Base-by-base conservation (phyloP, 441 rosid species). In the Mallotus repandus region DNA sequence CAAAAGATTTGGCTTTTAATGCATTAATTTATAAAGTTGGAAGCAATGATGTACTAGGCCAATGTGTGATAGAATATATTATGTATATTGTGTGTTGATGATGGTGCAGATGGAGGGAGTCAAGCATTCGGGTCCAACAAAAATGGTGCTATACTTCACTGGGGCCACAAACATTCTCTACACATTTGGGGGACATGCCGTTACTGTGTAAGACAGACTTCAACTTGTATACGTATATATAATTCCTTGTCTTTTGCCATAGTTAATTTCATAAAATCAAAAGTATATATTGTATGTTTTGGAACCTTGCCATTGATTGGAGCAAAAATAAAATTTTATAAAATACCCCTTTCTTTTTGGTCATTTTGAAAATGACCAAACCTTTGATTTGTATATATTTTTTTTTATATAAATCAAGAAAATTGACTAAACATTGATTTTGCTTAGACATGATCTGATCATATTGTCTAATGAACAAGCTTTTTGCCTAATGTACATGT, bases 131-230 rank as follows among this genome's bases (percentile, higher is more conserved):
- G 99, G 88, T 60, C 98, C 99, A 63, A 84, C 83, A 38, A 90
- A 89, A 83, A 77, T 93, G 69, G 98, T 93, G 81, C 87, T 92
- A 7, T 95, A 95, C 80, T 95, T 95, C 82, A 92, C 99, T 54
- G 99, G 99, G 71, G 98, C 99, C 81, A 94, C 99, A 62, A 94
- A 94, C 82, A 89, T 94, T 65, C 87, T 94, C 79, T 94, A 94
- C 77, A 95, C 99, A 59, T 95, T 95, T 68, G 99, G 99, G 46
- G 99, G 99, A 68, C 99, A 95, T 76, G 99, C 99, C 9, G 99
- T 95, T 72, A 95, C 99, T 68, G 99, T 95, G 99, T 95, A 88
- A 87, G 95, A 80, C 69, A 67, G 79, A 58, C 70, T 25, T 25
- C 29, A 25, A 25, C 29, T 25, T 25, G 29, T 25, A 25, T 25